Evolutionary conservation across 768 basidiomycete genomes (phyloP).

Genomic region (Podaxis pistillaris): DNA sequence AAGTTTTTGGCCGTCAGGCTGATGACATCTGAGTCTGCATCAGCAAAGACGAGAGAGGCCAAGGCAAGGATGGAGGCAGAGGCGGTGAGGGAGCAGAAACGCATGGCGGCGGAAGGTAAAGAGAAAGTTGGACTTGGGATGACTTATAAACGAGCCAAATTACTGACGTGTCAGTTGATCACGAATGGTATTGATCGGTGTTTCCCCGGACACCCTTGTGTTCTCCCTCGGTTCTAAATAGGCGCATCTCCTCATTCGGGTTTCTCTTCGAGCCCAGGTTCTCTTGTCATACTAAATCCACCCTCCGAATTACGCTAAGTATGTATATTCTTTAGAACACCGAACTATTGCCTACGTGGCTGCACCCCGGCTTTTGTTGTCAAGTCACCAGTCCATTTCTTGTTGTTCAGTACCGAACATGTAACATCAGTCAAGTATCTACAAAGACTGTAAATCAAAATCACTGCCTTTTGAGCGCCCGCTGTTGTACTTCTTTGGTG

Average conservation of each 20-base stretch:
- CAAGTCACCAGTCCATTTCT: not conserved
- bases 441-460: conserved; percentile 54
- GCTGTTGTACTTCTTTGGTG: conserved; percentile 56
- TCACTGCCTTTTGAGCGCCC: conserved; percentile 69
- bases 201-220: not conserved
- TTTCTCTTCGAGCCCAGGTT: not conserved
- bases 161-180: conserved; percentile 52
- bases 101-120: conserved; percentile 50
- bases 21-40: conserved; percentile 76
- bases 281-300: not conserved
- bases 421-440: conserved; percentile 10
- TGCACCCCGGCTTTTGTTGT: not conserved
- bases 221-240: not conserved
- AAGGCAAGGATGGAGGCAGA: conserved; percentile 53
- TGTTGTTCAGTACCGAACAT: not conserved
- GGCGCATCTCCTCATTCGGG: not conserved
- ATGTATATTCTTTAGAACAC: not conserved
- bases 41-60: conserved; percentile 52
- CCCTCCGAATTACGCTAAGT: not conserved
- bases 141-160: conserved; percentile 17
- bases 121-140: conserved; percentile 14
- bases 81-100: conserved; percentile 53
- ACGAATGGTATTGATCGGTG: not conserved
- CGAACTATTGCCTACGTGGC: conserved; percentile 11
- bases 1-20: conserved; percentile 72